A percentile compares a stretch with the other conserved stretches of the same genome.
Conservation (phyloP, 768 basidiomycete genomes). For the Cyathus striatus region DNA sequence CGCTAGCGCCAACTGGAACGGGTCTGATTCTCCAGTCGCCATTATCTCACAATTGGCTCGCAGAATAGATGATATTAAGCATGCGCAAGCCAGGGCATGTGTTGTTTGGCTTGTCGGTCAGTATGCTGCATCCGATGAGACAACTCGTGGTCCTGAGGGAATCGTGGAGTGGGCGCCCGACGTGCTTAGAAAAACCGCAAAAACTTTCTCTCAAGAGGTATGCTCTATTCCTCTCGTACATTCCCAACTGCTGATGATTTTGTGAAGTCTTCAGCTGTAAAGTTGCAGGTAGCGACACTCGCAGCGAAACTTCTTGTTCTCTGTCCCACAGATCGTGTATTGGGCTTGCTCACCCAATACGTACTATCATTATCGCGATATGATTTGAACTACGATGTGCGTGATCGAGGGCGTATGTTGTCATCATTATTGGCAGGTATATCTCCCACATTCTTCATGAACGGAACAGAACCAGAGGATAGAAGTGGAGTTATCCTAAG, state of each 20-base stretch:
- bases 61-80: slow-evolving; percentile 73
- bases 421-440: slow-evolving; percentile 61
- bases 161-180: slow-evolving; percentile 85
- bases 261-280: slow-evolving; percentile 56
- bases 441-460: slow-evolving; percentile 20
- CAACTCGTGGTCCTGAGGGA: slow-evolving; percentile 39
- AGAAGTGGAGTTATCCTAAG: slow-evolving; percentile 73
- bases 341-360: slow-evolving; percentile 60
- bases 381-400: slow-evolving; percentile 84
- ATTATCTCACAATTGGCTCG: slow-evolving; percentile 80
- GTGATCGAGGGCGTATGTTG: slow-evolving; percentile 85
- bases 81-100: slow-evolving; percentile 79
- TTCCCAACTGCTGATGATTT: slow-evolving; percentile 4
- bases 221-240: no score
- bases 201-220: slow-evolving; percentile 71
- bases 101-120: slow-evolving; percentile 94
- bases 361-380: slow-evolving; percentile 83
- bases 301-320: slow-evolving; percentile 80
- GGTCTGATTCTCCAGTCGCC: slow-evolving; percentile 40
- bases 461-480: slow-evolving; percentile 36
- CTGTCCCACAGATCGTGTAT: slow-evolving; percentile 42
- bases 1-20: slow-evolving; percentile 18
- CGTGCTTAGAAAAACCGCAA: slow-evolving; percentile 74
- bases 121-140: slow-evolving; percentile 48
- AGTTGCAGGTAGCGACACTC: slow-evolving; percentile 81